A percentile compares a stretch with the other conserved stretches of the same genome.
phyloP scores from a whole-genome alignment of 2,329 filamentous ascomycete species.

The Botrytis paeoniae region DNA sequence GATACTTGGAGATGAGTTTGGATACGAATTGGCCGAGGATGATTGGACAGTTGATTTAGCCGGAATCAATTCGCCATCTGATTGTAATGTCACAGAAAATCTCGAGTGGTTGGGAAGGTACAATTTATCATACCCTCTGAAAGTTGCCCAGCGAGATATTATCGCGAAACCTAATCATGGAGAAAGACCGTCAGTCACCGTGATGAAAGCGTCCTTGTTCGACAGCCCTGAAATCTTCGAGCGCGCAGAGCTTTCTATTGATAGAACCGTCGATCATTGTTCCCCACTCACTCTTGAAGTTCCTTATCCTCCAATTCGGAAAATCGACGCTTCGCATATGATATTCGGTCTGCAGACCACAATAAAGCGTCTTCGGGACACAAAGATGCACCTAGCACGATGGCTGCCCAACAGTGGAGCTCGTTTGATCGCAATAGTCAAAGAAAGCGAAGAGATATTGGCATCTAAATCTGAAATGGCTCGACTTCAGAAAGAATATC shows the following conservation, averaged over 20 bases:
- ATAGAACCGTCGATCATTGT: slow-evolving; percentile 26
- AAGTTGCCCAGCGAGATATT: slow-evolving; percentile 35
- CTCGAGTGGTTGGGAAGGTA: slow-evolving; percentile 23
- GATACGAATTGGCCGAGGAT: not conserved
- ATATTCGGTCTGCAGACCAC: slow-evolving; percentile 42
- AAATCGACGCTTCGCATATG: slow-evolving; percentile 53
- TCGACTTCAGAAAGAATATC: slow-evolving; percentile 31
- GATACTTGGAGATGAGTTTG: not conserved
- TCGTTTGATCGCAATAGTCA: slow-evolving; percentile 35
- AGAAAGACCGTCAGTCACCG: slow-evolving; percentile 29
- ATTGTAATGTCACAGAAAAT: slow-evolving; percentile 1
- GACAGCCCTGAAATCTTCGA: slow-evolving; percentile 27
- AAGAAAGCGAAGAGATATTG: slow-evolving; percentile 31
- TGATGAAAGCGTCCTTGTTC: slow-evolving; percentile 33
- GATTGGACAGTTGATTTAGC: not conserved
- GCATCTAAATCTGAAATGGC: slow-evolving; percentile 32
- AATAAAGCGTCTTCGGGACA: slow-evolving; percentile 33
- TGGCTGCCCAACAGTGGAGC: slow-evolving; percentile 37
- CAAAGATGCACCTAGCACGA: slow-evolving; percentile 34
- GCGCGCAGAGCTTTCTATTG: slow-evolving; percentile 25
- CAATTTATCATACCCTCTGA: slow-evolving; percentile 33
- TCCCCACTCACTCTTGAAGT: slow-evolving; percentile 33
- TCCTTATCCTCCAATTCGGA: slow-evolving; percentile 19
- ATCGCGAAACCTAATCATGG: slow-evolving; percentile 24
- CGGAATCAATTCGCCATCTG: not conserved